Evolutionary conservation across 495 filamentous ascomycete genomes (phyloP), one percentile per base, ranked within the genome.

Genomic region (Tuber indicum): DNA sequence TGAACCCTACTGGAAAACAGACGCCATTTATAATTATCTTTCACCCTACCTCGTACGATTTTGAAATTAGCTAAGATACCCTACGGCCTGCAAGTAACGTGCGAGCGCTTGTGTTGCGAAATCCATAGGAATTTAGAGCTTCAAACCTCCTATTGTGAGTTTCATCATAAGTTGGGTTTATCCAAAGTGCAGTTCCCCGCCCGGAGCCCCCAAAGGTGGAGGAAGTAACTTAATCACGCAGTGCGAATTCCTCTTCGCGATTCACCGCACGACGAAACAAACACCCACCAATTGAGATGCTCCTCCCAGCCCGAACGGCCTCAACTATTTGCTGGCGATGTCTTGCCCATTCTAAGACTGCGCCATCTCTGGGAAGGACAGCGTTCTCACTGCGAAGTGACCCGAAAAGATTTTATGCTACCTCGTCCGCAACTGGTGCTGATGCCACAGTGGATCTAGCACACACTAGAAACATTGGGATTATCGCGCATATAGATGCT

Each of bases 401-500:
- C 16, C 78, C 73, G 9, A 58, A 69, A 39, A 72, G 46, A 44
- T 66, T 45, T 32, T 77, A 81, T 32, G 36, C 70, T 47, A 72
- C 78, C 4, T 36, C 81, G 26, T 39, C 72, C 23, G 70, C 43
- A 10, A 44, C 66, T 10, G 47, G 79, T 21, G 71, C 84, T 21
- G 77, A 84, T 72, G 74, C 76, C 9, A 32, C 73, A 19, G 74
- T 80, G 32, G 71, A 77, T 44, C 84, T 91, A 41, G 85, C 86
- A 69, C 87, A 85, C 71, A 96, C 94, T 72, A 88, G 96, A 77
- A 99, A 99, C 84, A 98, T 99, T 85, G 96, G 96, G 58, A 99
- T 99, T 77, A 97, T 99, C 84, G 96, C 96, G 52, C 96, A 99
- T 85, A 97, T 98, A 77, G 96, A 98, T 90, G 96, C 96, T 71